phyloP scores from a whole-genome alignment of 1,284 basidiomycete species.

The Melampsora medusae region DNA sequence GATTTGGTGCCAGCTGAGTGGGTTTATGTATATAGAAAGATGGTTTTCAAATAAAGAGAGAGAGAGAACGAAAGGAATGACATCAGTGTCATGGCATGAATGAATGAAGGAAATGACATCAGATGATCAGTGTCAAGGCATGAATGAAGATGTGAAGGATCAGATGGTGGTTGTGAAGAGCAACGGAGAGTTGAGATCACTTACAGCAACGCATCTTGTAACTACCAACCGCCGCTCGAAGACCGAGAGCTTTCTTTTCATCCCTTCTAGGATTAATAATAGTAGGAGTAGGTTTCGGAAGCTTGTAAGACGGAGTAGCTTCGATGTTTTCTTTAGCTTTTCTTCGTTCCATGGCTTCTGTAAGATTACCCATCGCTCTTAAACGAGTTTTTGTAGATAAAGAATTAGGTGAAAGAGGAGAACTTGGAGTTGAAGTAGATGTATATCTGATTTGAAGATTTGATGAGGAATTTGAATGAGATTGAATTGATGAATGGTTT shows the following conservation, averaged over 20 bases:
- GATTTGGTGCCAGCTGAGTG: not conserved
- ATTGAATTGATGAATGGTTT: not conserved
- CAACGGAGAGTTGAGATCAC: not conserved
- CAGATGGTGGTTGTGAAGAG: not conserved
- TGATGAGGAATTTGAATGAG: not conserved
- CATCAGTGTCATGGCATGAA: not conserved
- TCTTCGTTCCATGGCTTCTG: not conserved
- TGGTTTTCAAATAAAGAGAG: not conserved
- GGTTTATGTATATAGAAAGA: not conserved
- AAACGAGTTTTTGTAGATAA: not conserved
- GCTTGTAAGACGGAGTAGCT: not conserved
- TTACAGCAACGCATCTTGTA: not conserved
- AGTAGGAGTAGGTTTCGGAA: not conserved
- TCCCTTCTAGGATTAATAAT: not conserved
- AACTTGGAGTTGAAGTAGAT: not conserved
- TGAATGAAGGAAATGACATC: not conserved
- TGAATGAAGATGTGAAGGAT: not conserved
- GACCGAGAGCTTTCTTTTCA: conserved; percentile 6
- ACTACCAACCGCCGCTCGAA: conserved; percentile 15
- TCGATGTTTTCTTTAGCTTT: not conserved
- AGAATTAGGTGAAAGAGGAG: not conserved
- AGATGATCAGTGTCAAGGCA: not conserved
- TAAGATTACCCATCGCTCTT: not conserved
- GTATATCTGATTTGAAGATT: not conserved
- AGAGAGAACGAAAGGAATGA: not conserved